Base-by-base conservation (phyloP, 257 asterid species). In the Eucommia ulmoides region DNA sequence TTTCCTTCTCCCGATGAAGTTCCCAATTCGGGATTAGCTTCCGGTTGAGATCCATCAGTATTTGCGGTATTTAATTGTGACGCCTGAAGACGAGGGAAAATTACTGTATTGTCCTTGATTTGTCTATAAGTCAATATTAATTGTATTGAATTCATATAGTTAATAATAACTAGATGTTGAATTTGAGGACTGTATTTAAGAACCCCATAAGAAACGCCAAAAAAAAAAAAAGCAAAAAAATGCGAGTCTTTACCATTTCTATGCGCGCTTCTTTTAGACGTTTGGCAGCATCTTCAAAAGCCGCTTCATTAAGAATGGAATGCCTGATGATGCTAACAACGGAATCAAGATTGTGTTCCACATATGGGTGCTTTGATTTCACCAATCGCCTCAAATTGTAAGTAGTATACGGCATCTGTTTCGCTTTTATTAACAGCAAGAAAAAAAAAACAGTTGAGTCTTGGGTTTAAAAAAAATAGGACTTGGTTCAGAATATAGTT, bases 361-460 rank as follows among this genome's bases (percentile, higher is more conserved):
- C 60, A 62, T 86, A 86, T 14, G 93, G 86, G 65, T 61, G 94
- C 81, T 74, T 91, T 46, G 83, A 58, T 65, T 75, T 91, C 78
- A 86, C 66, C 24, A 64, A 49, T 51, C 78, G 75, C 46, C 82
- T 84, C 68, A 91, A 53, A 23, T 73, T 76, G 74, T 49, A 69
- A 21, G 72, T n/a, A 17, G 79, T 76, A 56, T 85, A 78, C 54
- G 99, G 99, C 93, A 72, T 75, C 78, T 75, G 93, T 71, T 80
- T 91, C 66, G 96, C 99, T 88, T 71, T 73, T 26, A 58, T 56
- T 42, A 3, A 42, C 6, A 3, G 20, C n/a, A 42, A 16, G 20
- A 2, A 42, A 42, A 42, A 21, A 42, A 42, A 18, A 9, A 38
- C 5, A 15, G 3, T 14, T 10, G n/a, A 12, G 8, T 5, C 6